These are phyloP conservation scores for Jasminum sambac DNA, from an alignment of 257 asterid species.

Conservation along the genomic window DNA sequence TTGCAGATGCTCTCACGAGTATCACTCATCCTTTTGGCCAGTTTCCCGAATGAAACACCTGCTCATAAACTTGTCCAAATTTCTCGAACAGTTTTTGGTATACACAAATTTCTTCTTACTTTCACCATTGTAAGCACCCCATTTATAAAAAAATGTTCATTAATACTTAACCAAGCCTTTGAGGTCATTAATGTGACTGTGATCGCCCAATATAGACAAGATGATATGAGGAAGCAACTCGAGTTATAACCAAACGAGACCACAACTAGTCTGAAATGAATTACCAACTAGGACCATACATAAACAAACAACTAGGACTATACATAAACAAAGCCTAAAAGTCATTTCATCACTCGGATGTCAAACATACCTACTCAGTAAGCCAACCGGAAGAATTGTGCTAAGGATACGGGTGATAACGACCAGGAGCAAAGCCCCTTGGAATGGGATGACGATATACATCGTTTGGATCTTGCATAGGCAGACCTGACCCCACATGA, in stretches of 20 bases:
- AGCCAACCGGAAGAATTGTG: slow-evolving; percentile 71
- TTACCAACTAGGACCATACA: background rate
- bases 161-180: too few species aligned
- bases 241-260: background rate
- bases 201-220: too few species aligned
- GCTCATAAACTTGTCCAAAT: too few species aligned
- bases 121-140: too few species aligned
- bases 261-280: background rate
- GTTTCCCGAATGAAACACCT: too few species aligned
- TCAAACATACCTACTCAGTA: slow-evolving; percentile 40
- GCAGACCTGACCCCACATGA: slow-evolving; percentile 27
- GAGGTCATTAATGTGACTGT: too few species aligned
- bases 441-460: slow-evolving; percentile 26
- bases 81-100: too few species aligned
- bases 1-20: too few species aligned
- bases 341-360: background rate
- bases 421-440: slow-evolving; percentile 52
- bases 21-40: too few species aligned
- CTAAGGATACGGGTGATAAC: slow-evolving; percentile 40
- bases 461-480: slow-evolving; percentile 19
- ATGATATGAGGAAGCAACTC: too few species aligned
- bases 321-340: background rate
- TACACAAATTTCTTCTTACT: too few species aligned
- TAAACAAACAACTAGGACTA: background rate
- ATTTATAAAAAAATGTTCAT: background rate